Percentiles rank a stretch among this genome's conserved stretches.
Evolutionary conservation across 257 asterid species (phyloP).

Genomic region (Salvia hispanica): DNA sequence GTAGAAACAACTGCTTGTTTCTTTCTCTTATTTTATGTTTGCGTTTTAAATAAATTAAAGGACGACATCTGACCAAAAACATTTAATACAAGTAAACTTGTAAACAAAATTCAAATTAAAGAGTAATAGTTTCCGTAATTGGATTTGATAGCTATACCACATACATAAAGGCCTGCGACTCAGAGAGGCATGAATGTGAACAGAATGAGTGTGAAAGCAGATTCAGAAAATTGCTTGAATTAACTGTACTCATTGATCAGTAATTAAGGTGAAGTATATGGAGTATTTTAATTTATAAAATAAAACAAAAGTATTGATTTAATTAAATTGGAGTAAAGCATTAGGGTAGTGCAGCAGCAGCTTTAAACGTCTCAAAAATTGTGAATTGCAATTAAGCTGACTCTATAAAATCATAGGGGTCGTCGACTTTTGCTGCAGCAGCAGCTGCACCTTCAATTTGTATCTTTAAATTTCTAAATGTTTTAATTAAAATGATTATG

Average conservation of each 20-base stretch:
- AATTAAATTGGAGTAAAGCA: background rate
- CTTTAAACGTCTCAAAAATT: slow-evolving; percentile 58
- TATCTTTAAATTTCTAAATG: background rate
- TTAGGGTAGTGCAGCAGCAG: slow-evolving; percentile 47
- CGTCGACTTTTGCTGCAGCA: slow-evolving; percentile 55
- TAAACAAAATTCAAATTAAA: background rate
- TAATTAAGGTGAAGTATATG: slow-evolving; percentile 24
- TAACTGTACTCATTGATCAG: slow-evolving; percentile 21
- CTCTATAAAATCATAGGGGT: slow-evolving; percentile 41
- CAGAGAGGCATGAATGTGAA: slow-evolving; percentile 33
- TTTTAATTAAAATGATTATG: background rate
- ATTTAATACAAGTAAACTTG: background rate
- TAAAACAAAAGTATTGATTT: background rate
- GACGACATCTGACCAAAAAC: background rate
- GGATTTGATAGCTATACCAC: slow-evolving; percentile 26
- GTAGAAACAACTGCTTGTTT: background rate
- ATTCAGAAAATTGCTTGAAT: slow-evolving; percentile 30
- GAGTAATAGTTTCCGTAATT: slow-evolving; percentile 21
- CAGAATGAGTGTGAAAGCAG: slow-evolving; percentile 35
- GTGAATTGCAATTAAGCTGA: slow-evolving; percentile 49
- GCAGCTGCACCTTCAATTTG: slow-evolving; percentile 20
- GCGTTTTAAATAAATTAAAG: background rate
- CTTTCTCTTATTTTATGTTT: background rate
- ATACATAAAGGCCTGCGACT: slow-evolving; percentile 16
- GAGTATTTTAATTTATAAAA: background rate